Base-by-base conservation (phyloP, 148 eudicot species). In the Oxyria digyna region DNA sequence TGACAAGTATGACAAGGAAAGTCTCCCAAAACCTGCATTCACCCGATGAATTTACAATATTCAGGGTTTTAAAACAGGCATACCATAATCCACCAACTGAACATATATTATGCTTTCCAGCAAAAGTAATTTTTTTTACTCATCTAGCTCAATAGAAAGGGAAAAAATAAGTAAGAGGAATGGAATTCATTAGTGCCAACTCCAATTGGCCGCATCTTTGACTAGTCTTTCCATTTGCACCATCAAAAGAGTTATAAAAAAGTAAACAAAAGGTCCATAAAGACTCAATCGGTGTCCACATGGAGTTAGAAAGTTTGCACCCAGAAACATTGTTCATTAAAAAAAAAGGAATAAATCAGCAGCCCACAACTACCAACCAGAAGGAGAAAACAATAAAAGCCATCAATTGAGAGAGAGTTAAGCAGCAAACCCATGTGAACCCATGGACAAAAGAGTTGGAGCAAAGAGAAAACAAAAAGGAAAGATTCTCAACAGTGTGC, bases 11-110 rank as follows among this genome's bases (percentile, higher is more conserved):
- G 41, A 93, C 96, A 85, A 93, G 86, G 57, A 81, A 48, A 42
- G 89, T 86, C 78, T 89, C 96, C 98, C 98, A 93, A 62, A 82
- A 78, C 76, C 98, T 93, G 78, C 76, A 74, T 38, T 40, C 21
- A 40, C 9, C 15, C 38, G 9, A 59, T 29, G 65, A 59, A 38
- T 27, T 46, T 8, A 33, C 17, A 18, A 12, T 2, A 3, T 0
- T 67, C 6, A 67, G 24, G n/a, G n/a, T 35, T 33, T 27, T n/a
- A 37, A 37, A 4, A 9, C 32, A 67, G 5, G 31, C 45, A 35
- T 14, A 67, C 27, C 15, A 38, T 8, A 21, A 17, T 13, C 29
- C 7, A 41, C 27, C 18, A 37, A 41, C 18, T 2, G 29, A 37
- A 14, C 32, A 37, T 37, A 63, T 17, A 35, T 26, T 24, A 23